phyloP scores from a whole-genome alignment of 208 protist genomes.

The Trypanosoma congolense region DNA sequence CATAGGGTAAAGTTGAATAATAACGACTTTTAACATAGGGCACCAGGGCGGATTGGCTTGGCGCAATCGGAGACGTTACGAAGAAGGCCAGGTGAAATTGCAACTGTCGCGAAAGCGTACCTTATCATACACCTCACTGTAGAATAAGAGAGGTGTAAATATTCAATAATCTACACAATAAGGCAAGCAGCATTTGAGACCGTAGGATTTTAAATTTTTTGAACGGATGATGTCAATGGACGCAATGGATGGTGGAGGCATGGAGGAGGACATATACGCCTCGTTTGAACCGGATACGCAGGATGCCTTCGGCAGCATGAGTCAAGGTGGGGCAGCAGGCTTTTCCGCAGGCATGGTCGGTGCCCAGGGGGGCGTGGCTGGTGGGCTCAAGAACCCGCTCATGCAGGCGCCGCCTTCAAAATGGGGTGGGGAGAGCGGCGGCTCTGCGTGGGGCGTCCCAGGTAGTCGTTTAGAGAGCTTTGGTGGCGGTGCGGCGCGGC shows the following conservation, averaged over 20 bases:
- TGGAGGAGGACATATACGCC: slow-evolving; percentile 73
- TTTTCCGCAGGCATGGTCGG: not conserved
- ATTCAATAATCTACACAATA: no score
- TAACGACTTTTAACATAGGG: no score
- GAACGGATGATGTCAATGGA: not conserved
- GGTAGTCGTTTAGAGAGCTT: slow-evolving; percentile 63
- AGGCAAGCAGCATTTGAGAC: no score
- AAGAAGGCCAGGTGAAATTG: no score
- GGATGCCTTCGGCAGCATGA: slow-evolving; percentile 14
- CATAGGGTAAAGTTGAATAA: no score
- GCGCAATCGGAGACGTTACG: no score
- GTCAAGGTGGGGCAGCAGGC: slow-evolving; percentile 7
- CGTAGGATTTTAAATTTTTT: no score
- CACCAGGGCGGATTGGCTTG: no score
- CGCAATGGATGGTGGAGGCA: slow-evolving; percentile 1
- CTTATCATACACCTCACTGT: no score
- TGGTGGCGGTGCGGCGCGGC: slow-evolving; percentile 53
- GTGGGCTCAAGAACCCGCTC: slow-evolving; percentile 46
- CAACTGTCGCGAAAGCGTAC: no score
- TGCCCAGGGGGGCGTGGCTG: slow-evolving; percentile 17
- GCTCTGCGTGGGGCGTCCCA: slow-evolving; percentile 63
- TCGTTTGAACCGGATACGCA: slow-evolving; percentile 60
- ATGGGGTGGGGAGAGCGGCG: slow-evolving; percentile 57
- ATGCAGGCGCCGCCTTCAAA: slow-evolving; percentile 77
- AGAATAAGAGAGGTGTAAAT: no score